Conservation (phyloP, 2,329 filamentous ascomycete genomes). For the Diaporthe vexans region DNA sequence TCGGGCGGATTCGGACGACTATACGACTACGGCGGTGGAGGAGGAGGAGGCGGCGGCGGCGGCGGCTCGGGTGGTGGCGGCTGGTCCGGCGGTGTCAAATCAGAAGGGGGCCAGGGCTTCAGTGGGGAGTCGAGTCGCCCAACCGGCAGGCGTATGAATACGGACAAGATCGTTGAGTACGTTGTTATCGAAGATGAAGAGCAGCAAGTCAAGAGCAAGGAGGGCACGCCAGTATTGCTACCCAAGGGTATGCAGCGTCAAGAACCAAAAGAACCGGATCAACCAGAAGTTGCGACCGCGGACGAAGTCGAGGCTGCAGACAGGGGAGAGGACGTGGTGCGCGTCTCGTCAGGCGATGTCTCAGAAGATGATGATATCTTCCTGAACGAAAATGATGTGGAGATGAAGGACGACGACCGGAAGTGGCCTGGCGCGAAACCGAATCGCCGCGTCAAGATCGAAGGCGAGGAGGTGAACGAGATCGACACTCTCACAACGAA, state of each 20-base stretch:
- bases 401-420: conserved; percentile 52
- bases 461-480: conserved; percentile 59
- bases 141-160: conserved; percentile 42
- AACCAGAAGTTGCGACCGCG: conserved; percentile 68
- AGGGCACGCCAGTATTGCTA: conserved; percentile 48
- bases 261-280: conserved; percentile 65
- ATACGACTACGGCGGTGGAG: conserved; percentile 44
- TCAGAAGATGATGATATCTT: conserved; percentile 52
- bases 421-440: conserved; percentile 60
- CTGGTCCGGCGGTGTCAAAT: conserved; percentile 35
- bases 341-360: conserved; percentile 47
- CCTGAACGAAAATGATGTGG: conserved; percentile 39
- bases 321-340: conserved; percentile 61
- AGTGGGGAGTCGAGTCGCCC: conserved; percentile 37
- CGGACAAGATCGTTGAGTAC: conserved; percentile 41
- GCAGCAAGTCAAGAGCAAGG: conserved; percentile 37
- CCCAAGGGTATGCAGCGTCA: conserved; percentile 70
- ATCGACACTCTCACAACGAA: conserved; percentile 56
- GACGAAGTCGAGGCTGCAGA: conserved; percentile 70
- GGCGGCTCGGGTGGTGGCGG: conserved; percentile 30
- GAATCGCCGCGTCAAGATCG: conserved; percentile 54
- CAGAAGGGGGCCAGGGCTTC: conserved; percentile 34
- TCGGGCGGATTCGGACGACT: conserved; percentile 35
- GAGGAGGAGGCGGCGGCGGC: conserved; percentile 37
- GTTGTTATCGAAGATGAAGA: conserved; percentile 37